phyloP scores from a whole-genome alignment of 345 rosid genomes.

The Trapa incisa region DNA sequence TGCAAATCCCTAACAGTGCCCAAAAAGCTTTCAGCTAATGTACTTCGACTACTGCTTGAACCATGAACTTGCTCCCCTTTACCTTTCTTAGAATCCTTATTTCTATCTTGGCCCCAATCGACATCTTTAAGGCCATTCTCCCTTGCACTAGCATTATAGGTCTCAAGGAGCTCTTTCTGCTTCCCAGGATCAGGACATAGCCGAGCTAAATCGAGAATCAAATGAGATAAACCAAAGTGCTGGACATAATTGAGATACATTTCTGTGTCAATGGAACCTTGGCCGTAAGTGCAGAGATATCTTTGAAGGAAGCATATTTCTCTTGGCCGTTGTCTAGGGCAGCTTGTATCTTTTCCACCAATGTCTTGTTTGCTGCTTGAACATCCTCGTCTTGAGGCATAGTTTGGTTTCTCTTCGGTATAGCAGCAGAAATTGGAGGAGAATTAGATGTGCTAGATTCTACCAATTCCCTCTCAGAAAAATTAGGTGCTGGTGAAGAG shows the following conservation, averaged over 20 bases:
- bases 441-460: constrained; percentile 40
- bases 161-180: constrained; percentile 73
- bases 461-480: constrained; percentile 27
- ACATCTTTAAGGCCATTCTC: constrained; percentile 19
- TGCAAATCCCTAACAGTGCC: constrained; percentile 51
- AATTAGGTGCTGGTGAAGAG: constrained; percentile 61
- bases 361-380: constrained; percentile 63
- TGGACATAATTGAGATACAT: constrained; percentile 53
- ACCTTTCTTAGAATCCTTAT: constrained; percentile 26
- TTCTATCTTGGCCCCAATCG: constrained; percentile 15
- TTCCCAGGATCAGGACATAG: constrained; percentile 72
- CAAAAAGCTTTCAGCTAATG: constrained; percentile 45
- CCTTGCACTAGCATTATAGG: constrained; percentile 35
- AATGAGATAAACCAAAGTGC: constrained; percentile 62
- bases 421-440: constrained; percentile 62
- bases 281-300: constrained; percentile 68
- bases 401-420: constrained; percentile 22
- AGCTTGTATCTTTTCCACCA: constrained; percentile 68
- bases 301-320: constrained; percentile 51
- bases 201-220: constrained; percentile 70
- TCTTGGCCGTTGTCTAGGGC: constrained; percentile 66
- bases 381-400: constrained; percentile 31
- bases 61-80: constrained; percentile 33
- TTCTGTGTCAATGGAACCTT: constrained; percentile 49
- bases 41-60: constrained; percentile 24